Evolutionary conservation across 805 yeast genomes (phyloP).

Genomic region (Saccharomycopsis oosterbeekiorum): DNA sequence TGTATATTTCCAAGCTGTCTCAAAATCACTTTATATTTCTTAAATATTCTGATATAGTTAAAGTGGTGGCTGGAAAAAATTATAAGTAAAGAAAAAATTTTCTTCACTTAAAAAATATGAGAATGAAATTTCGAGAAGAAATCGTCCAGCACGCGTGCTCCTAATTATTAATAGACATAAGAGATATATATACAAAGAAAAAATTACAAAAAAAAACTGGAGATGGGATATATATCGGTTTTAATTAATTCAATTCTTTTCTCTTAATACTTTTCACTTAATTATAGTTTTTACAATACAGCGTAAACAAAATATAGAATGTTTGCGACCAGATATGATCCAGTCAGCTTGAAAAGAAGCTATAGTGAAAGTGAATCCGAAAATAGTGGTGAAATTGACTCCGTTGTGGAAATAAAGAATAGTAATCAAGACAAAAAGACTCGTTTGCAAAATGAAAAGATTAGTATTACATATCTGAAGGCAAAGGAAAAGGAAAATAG

Average conservation of each 20-base stretch:
- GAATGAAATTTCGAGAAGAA: not conserved
- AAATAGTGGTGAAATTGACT: constrained; percentile 7
- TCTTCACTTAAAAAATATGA: too few relatives aligned
- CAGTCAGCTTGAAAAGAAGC: constrained; percentile 25
- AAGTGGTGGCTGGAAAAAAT: too few relatives aligned
- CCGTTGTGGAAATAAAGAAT: constrained; percentile 1
- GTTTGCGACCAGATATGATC: constrained; percentile 64
- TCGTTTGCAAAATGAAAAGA: not conserved
- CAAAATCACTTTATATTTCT: not conserved
- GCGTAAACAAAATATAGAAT: constrained; percentile 23
- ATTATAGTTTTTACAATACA: too few relatives aligned
- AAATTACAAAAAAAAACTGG: not conserved
- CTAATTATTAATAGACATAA: too few relatives aligned
- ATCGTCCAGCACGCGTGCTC: not conserved
- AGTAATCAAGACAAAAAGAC: not conserved
- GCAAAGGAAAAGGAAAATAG: constrained; percentile 18
- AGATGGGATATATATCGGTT: not conserved
- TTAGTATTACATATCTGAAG: not conserved
- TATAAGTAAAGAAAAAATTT: too few relatives aligned
- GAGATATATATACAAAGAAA: too few relatives aligned
- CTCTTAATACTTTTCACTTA: too few relatives aligned
- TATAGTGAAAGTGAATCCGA: constrained; percentile 16
- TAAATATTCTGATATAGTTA: not conserved
- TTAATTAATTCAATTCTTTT: too few relatives aligned
- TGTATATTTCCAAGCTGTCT: not conserved